Evolutionary conservation across 495 filamentous ascomycete species (phyloP).

Genomic region (Neurospora sp.): DNA sequence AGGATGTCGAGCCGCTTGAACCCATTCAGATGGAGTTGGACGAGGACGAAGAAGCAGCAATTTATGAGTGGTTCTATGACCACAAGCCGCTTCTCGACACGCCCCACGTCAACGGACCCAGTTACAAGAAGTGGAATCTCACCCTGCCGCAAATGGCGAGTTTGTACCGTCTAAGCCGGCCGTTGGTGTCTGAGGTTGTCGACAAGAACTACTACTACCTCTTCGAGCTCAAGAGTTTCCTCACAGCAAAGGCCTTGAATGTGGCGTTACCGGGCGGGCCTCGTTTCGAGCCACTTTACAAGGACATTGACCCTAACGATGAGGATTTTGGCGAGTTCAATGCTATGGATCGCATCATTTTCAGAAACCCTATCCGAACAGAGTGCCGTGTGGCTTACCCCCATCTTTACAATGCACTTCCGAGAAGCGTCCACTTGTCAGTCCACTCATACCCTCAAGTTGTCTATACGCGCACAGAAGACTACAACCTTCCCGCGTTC

Average conservation of each 20-base stretch:
- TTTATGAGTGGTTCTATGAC: constrained; percentile 97
- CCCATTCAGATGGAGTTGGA: constrained; percentile 99
- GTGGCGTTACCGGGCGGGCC: constrained; percentile 95
- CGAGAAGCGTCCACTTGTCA: constrained; percentile 83
- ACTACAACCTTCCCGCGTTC: constrained; percentile 85
- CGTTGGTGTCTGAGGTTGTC: constrained; percentile 81
- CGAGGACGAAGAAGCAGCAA: constrained; percentile 83
- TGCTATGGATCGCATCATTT: constrained; percentile 98
- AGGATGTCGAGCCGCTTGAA: constrained; percentile 94
- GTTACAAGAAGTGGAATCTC: constrained; percentile 95
- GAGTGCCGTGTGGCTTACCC: constrained; percentile 94
- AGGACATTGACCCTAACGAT: constrained; percentile 97
- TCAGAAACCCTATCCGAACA: constrained; percentile 88
- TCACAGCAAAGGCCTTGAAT: constrained; percentile 94
- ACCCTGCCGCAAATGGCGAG: constrained; percentile 93
- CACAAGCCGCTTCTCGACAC: constrained; percentile 88
- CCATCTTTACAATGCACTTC: constrained; percentile 91
- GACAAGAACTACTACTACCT: constrained; percentile 98
- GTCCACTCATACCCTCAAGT: constrained; percentile 93
- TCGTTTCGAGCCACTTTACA: constrained; percentile 95
- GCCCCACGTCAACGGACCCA: constrained; percentile 88
- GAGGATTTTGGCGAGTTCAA: constrained; percentile 99
- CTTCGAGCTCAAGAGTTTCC: constrained; percentile 91
- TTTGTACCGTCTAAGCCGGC: constrained; percentile 83
- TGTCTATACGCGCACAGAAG: constrained; percentile 82